Conservation (phyloP, 345 rosid genomes). For the Firmiana major region DNA sequence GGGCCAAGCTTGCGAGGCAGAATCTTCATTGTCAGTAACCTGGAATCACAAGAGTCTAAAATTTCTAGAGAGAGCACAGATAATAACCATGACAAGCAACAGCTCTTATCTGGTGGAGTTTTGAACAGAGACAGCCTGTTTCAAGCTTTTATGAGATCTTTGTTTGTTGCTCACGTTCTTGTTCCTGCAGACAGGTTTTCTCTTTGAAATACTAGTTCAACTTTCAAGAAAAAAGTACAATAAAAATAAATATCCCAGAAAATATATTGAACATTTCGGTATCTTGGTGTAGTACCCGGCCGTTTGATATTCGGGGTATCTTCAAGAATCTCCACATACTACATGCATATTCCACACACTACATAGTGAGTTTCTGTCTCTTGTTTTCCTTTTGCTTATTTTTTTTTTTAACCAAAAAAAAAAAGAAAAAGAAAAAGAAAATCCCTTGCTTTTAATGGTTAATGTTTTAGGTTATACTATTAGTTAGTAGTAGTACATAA, state of each 20-base stretch:
- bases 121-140: conserved; percentile 14
- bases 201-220: neutral
- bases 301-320: conserved; percentile 29
- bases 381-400: neutral
- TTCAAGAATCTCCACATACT: conserved; percentile 28
- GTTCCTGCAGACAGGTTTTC: conserved; percentile 24
- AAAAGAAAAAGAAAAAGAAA: too few species aligned
- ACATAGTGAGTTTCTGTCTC: conserved; percentile 27
- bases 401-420: too few species aligned
- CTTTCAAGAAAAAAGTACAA: neutral
- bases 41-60: conserved; percentile 15
- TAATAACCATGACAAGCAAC: conserved; percentile 7
- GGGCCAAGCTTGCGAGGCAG: conserved; percentile 20
- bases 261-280: neutral
- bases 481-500: neutral
- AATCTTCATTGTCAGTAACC: conserved; percentile 18
- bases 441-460: too few species aligned
- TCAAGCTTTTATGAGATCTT: conserved; percentile 9
- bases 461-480: neutral
- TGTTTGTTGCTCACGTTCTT: conserved; percentile 14
- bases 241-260: neutral
- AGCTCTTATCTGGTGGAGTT: conserved; percentile 7
- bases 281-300: neutral
- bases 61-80: conserved; percentile 6
- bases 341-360: neutral